A percentile compares a stretch with the other conserved stretches of the same genome.
Conservation (phyloP, 164 flowering plant species). For the Saururus chinensis region DNA sequence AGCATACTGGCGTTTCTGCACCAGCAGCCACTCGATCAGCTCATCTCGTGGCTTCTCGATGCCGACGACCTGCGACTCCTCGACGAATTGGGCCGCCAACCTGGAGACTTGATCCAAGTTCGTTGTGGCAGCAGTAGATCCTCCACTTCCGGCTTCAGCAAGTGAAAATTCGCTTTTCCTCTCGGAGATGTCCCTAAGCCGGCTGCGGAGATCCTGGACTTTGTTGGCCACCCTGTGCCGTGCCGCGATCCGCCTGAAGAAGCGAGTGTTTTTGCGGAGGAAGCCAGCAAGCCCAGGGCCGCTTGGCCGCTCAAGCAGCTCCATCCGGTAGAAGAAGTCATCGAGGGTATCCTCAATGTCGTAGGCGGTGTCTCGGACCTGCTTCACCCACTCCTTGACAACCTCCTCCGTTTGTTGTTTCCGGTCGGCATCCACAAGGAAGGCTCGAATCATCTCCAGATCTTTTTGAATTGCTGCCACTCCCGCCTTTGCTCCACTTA, state of each 20-base stretch:
- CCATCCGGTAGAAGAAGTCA: background rate
- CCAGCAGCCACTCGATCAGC: slow-evolving; percentile 27
- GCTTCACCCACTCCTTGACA: too few species aligned
- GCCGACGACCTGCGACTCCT: slow-evolving; percentile 37
- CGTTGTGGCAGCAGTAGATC: background rate
- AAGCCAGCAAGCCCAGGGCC: background rate
- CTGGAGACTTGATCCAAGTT: background rate
- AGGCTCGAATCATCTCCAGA: too few species aligned
- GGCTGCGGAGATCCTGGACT: slow-evolving; percentile 23
- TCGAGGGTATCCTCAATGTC: too few species aligned
- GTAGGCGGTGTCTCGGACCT: too few species aligned
- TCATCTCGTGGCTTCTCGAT: slow-evolving; percentile 24
- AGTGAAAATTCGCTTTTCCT: background rate
- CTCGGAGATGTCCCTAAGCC: slow-evolving; percentile 7
- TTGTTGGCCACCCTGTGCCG: slow-evolving; percentile 18
- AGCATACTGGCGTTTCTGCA: background rate
- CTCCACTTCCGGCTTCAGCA: slow-evolving; percentile 12
- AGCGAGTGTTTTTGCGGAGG: slow-evolving; percentile 4
- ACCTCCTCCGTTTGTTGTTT: too few species aligned
- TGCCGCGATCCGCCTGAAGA: slow-evolving; percentile 9
- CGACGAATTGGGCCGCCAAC: slow-evolving; percentile 23
- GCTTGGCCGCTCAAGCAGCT: background rate
- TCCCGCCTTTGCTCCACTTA: too few species aligned
- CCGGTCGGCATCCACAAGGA: too few species aligned
- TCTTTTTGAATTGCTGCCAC: too few species aligned